Conservation (phyloP, 306 rosid species). For the Elaeagnus macrophylla region DNA sequence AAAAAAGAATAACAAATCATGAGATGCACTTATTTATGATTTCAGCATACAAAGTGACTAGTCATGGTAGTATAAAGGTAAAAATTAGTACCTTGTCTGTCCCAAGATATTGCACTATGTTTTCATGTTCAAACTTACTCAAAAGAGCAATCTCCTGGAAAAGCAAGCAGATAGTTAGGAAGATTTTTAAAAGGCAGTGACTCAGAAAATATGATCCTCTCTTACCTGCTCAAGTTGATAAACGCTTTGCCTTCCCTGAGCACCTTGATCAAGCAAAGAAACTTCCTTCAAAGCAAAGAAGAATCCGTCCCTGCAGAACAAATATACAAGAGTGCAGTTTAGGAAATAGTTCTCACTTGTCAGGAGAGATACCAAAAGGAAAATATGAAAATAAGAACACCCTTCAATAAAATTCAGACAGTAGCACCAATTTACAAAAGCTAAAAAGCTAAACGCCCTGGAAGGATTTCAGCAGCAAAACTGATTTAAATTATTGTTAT, state of each 20-base stretch:
- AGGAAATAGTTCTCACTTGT: neutral
- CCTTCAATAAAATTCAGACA: neutral
- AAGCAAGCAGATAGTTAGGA: constrained; percentile 17
- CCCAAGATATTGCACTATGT: constrained; percentile 85
- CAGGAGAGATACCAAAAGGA: constrained; percentile 2
- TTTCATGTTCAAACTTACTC: constrained; percentile 86
- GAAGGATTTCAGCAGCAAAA: neutral
- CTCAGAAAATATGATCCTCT: constrained; percentile 1
- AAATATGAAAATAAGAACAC: neutral
- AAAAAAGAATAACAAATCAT: too few relatives aligned
- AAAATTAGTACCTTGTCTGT: constrained; percentile 53
- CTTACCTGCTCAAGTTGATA: constrained; percentile 77
- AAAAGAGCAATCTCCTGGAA: constrained; percentile 86
- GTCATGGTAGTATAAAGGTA: too few relatives aligned
- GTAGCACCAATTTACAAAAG: neutral
- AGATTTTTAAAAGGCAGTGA: constrained; percentile 6
- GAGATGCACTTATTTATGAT: too few relatives aligned
- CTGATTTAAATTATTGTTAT: too few relatives aligned
- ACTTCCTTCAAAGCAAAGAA: constrained; percentile 95
- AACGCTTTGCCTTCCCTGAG: constrained; percentile 77
- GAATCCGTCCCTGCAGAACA: constrained; percentile 47
- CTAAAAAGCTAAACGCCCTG: neutral
- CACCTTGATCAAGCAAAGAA: constrained; percentile 84
- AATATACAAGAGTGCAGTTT: constrained; percentile 7
- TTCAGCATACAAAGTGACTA: too few relatives aligned